phyloP scores from a whole-genome alignment of 2,329 filamentous ascomycete species.

The Paradendryphiella salina region DNA sequence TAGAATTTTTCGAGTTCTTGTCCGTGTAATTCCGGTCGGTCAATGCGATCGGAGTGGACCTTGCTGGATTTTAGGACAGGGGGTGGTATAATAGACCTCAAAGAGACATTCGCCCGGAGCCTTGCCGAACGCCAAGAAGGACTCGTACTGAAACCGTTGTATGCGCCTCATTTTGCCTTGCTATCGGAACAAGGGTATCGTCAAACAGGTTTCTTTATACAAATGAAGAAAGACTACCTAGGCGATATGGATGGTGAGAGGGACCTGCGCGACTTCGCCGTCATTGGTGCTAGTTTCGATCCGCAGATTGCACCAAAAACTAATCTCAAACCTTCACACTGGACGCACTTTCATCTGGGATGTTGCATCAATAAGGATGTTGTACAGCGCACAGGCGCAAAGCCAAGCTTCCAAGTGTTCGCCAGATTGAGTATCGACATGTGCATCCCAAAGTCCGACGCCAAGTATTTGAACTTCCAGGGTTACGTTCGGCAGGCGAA shows the following conservation, averaged over 20 bases:
- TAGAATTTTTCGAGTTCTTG: constrained; percentile 60
- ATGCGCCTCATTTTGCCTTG: constrained; percentile 71
- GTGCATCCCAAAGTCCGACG: constrained; percentile 52
- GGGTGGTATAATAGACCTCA: constrained; percentile 39
- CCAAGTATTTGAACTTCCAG: constrained; percentile 50
- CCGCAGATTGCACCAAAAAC: constrained; percentile 63
- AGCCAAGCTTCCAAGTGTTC: constrained; percentile 67
- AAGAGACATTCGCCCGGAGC: constrained; percentile 63
- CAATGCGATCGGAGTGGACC: constrained; percentile 68
- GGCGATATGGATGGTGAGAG: constrained; percentile 72
- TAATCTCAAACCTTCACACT: constrained; percentile 61
- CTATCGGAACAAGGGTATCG: constrained; percentile 28
- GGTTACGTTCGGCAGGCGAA: constrained; percentile 46
- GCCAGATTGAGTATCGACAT: constrained; percentile 55
- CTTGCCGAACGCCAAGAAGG: constrained; percentile 74
- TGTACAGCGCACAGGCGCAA: constrained; percentile 55
- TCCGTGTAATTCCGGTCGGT: constrained; percentile 62
- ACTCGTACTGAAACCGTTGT: constrained; percentile 73
- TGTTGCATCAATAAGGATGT: constrained; percentile 71
- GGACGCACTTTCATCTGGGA: constrained; percentile 80
- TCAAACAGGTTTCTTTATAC: constrained; percentile 63
- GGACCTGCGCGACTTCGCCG: constrained; percentile 70
- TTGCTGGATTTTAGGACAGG: constrained; percentile 64
- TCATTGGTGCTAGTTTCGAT: constrained; percentile 75
- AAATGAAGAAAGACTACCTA: constrained; percentile 89